Base-by-base conservation (phyloP, 2,329 filamentous ascomycete species). In the Ceratocystis destructans region DNA sequence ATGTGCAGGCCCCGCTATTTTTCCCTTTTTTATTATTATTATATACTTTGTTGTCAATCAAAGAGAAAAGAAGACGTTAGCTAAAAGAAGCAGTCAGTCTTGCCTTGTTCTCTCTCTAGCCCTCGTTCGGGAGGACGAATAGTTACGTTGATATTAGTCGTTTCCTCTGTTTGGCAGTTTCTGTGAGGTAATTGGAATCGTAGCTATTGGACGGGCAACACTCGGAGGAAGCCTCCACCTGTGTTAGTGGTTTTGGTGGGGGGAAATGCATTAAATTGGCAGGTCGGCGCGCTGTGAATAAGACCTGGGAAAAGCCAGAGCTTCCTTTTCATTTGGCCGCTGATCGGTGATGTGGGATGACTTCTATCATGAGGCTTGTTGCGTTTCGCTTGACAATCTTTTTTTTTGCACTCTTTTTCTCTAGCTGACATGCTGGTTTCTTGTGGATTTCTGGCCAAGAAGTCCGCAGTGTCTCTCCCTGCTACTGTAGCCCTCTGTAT, bases 121-220 rank as follows among this genome's bases (percentile, higher is more conserved):
- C 20, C 20, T 20, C 17, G 12, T 55, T 3, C 8, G 22, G 10
- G 5, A 12, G 12, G 20, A 55, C 50, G 20, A 55, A 55, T 55
- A 55, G 28, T 55, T 55, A 55, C 50, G 50, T 31, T 55, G 50
- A 22, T 55, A 55, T 55, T 55, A 55, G 50, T 55, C 6, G 50
- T 55, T 55, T 22, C 28, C 50, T 55, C 50, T 15, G 50, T 22
- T 1, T 4, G 50, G 37, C 50, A 25, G 61, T 48, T 62, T 46
- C 20, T 48, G 10, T 62, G 61, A 62, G 46, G 61, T 62, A 62
- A 62, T 62, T 28, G 41, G 45, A 62, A 62, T 48, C 33, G 10
- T 45, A 8, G n/a, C 37, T 46, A 62, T 62, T 62, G 61, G 61
- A 25, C 2, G 12, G 50, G 12, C 15, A 28, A 5, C 37, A 15